These are phyloP conservation scores for Dryas drummondii DNA, from an alignment of 306 rosid genomes.

Conservation along the genomic window DNA sequence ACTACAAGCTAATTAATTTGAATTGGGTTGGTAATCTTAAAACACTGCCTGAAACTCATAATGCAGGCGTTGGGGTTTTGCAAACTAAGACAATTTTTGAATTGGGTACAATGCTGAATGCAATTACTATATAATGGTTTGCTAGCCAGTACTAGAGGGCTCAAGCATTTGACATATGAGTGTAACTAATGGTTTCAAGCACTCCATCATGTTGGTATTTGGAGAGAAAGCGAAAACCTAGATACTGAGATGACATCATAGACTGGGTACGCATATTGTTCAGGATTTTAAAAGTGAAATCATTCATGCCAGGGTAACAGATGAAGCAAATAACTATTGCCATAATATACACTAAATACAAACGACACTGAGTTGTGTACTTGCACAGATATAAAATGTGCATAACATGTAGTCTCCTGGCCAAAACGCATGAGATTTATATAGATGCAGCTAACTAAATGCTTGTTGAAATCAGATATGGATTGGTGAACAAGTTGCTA, in stretches of 20 bases:
- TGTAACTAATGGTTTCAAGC: neutral
- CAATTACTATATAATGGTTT: neutral
- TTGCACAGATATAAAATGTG: neutral
- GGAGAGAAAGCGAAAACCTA: neutral
- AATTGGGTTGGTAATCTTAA: neutral
- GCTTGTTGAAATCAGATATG: neutral
- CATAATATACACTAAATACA: too few relatives aligned
- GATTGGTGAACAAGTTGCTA: neutral
- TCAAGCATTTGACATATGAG: neutral
- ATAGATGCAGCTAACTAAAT: neutral
- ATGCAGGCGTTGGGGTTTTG: neutral
- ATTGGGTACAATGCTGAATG: neutral
- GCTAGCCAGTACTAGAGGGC: neutral
- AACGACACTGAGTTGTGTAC: neutral
- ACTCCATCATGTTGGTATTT: neutral
- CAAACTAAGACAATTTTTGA: neutral
- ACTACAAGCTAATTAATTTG: neutral
- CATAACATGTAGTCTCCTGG: neutral
- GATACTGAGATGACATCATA: neutral
- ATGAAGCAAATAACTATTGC: neutral
- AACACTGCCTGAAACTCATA: neutral
- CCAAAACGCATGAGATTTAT: neutral
- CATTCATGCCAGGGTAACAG: neutral
- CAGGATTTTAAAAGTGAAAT: neutral
- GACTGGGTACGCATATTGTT: neutral